Conservation (phyloP, 2,329 filamentous ascomycete genomes). For the Sodiomyces alkalinus region DNA sequence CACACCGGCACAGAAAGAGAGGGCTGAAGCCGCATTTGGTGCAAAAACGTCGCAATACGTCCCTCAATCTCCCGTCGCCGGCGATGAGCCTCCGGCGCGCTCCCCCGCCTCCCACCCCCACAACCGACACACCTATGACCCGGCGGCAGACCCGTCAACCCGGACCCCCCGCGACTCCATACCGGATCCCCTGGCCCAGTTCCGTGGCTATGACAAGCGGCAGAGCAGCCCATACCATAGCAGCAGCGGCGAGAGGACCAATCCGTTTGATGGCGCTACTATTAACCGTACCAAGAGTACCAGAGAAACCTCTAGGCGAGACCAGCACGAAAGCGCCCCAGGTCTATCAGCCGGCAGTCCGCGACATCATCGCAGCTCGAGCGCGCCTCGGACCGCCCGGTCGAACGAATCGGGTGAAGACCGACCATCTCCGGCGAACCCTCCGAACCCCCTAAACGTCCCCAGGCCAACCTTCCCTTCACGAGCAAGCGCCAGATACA, state of each 20-base stretch:
- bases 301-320: constrained; percentile 18
- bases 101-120: constrained; percentile 34
- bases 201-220: constrained; percentile 33
- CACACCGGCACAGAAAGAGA: constrained; percentile 36
- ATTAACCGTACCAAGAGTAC: constrained; percentile 31
- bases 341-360: constrained; percentile 9
- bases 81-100: constrained; percentile 36
- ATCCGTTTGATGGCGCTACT: constrained; percentile 34
- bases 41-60: constrained; percentile 31
- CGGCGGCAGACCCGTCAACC: constrained; percentile 11
- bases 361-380: constrained; percentile 17
- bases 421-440: constrained; percentile 4
- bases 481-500: constrained; percentile 8
- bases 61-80: constrained; percentile 29
- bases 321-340: constrained; percentile 9
- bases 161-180: constrained; percentile 12
- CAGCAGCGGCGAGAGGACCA: constrained; percentile 42
- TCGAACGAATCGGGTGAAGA: background rate
- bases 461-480: constrained; percentile 7
- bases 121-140: constrained; percentile 6
- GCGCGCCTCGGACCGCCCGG: constrained; percentile 10
- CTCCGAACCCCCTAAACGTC: constrained; percentile 3
- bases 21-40: constrained; percentile 40
- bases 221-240: constrained; percentile 41
- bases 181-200: constrained; percentile 32